Conservation (phyloP, 805 yeast species). For the Pichia occidentalis region DNA sequence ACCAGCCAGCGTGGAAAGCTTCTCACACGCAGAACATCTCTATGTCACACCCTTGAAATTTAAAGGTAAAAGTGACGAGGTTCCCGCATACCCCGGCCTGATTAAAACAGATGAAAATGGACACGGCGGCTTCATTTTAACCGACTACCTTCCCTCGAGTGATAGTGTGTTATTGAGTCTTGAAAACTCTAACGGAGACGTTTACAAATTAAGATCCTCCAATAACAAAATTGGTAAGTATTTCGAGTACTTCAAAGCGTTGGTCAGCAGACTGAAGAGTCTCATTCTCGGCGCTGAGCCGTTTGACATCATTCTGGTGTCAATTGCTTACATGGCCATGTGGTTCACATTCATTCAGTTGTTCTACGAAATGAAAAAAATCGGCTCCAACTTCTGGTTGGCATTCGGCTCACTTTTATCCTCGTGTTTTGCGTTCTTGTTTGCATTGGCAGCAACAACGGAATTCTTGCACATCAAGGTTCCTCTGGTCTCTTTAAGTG, state of each 20-base stretch:
- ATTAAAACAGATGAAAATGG: constrained; percentile 35
- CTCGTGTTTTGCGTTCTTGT: constrained; percentile 75
- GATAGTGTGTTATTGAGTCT: too few relatives aligned
- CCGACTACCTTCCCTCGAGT: too few relatives aligned
- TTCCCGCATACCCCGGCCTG: constrained; percentile 38
- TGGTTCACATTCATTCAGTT: constrained; percentile 71
- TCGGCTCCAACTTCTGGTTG: constrained; percentile 86
- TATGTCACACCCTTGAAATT: constrained; percentile 54
- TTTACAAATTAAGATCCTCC: constrained; percentile 57
- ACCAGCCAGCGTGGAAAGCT: constrained; percentile 23
- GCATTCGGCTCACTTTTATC: constrained; percentile 72
- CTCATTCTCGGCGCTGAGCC: constrained; percentile 69
- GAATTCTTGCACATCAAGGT: constrained; percentile 52
- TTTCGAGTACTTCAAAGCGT: constrained; percentile 42
- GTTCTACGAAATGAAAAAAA: constrained; percentile 63
- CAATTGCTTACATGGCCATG: constrained; percentile 83
- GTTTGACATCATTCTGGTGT: constrained; percentile 74
- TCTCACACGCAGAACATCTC: constrained; percentile 39
- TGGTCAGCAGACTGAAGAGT: constrained; percentile 35
- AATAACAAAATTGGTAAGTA: constrained; percentile 47
- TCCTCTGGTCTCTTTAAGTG: constrained; percentile 69
- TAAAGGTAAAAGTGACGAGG: constrained; percentile 24
- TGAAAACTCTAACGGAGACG: constrained; percentile 38
- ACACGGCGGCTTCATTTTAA: constrained; percentile 37
- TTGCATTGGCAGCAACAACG: constrained; percentile 63